Percentiles rank a stretch among this genome's conserved stretches.
These are phyloP conservation scores for Diatrype stigma DNA, from an alignment of 2,329 filamentous ascomycete genomes.

Conservation along the genomic window DNA sequence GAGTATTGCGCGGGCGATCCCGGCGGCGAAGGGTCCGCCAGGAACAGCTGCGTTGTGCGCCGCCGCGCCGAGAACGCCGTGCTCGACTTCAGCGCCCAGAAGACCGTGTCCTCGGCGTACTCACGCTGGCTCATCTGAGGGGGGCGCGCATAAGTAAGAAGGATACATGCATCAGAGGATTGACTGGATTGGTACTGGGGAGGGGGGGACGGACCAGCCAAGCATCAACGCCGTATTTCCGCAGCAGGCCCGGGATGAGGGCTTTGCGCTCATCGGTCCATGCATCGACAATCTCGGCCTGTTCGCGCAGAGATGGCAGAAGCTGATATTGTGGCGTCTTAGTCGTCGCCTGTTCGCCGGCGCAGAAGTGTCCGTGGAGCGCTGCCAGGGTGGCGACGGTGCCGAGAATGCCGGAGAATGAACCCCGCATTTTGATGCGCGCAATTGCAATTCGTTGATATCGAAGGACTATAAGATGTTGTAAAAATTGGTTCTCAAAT, in stretches of 20 bases:
- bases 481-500: too few species aligned
- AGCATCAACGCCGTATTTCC: slow-evolving; percentile 42
- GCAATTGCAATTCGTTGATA: neutral
- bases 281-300: slow-evolving; percentile 37
- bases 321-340: slow-evolving; percentile 31
- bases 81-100: slow-evolving; percentile 45
- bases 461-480: neutral
- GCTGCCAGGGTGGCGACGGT: neutral
- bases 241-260: slow-evolving; percentile 37
- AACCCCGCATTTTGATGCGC: neutral
- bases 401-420: neutral
- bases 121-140: slow-evolving; percentile 45
- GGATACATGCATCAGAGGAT: neutral
- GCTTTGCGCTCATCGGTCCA: slow-evolving; percentile 41
- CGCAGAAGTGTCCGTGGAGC: neutral
- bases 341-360: neutral
- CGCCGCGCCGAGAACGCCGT: slow-evolving; percentile 44
- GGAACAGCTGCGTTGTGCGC: slow-evolving; percentile 46
- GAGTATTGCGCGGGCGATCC: slow-evolving; percentile 26
- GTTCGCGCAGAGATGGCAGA: slow-evolving; percentile 39
- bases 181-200: neutral
- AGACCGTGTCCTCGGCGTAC: slow-evolving; percentile 48
- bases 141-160: neutral
- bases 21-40: slow-evolving; percentile 32
- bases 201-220: slow-evolving; percentile 37